Percentiles rank a stretch among this genome's conserved stretches.
Conservation (phyloP, 1,139 yeast species). For the Yamadazyma trypodendri region DNA sequence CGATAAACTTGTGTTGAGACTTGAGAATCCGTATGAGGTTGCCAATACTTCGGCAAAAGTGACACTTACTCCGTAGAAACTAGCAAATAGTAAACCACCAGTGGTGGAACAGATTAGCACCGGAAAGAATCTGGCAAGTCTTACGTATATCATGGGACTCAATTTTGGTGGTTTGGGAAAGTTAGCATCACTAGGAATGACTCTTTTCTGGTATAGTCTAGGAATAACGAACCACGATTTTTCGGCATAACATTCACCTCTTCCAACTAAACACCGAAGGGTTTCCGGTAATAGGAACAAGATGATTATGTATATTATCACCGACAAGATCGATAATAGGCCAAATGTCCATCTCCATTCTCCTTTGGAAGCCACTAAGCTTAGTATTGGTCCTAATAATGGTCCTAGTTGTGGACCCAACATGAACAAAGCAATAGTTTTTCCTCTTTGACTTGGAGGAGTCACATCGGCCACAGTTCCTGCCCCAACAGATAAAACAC, state of each 20-base stretch:
- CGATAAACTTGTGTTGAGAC: constrained; percentile 37
- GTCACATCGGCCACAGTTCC: constrained; percentile 55
- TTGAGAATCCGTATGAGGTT: constrained; percentile 34
- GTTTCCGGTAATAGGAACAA: constrained; percentile 54
- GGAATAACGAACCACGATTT: constrained; percentile 28
- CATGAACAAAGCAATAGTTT: constrained; percentile 54
- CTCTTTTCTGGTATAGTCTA: constrained; percentile 24
- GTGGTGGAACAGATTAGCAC: constrained; percentile 48
- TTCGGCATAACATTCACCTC: constrained; percentile 33
- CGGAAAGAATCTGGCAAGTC: constrained; percentile 40
- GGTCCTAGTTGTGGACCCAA: constrained; percentile 64
- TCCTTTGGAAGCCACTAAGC: constrained; percentile 33
- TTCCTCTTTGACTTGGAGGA: constrained; percentile 48
- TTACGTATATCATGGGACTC: constrained; percentile 34
- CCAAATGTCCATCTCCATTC: constrained; percentile 62
- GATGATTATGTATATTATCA: constrained; percentile 36
- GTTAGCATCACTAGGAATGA: constrained; percentile 21
- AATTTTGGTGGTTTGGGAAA: constrained; percentile 54
- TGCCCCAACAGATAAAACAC: constrained; percentile 55
- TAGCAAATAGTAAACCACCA: constrained; percentile 53
- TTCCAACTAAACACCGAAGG: constrained; percentile 53
- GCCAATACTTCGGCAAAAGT: constrained; percentile 46
- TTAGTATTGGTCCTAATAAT: constrained; percentile 51
- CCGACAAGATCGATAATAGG: constrained; percentile 46
- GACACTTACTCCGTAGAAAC: constrained; percentile 55